Evolutionary conservation across 306 rosid genomes (phyloP).

Genomic region (Morella rubra): DNA sequence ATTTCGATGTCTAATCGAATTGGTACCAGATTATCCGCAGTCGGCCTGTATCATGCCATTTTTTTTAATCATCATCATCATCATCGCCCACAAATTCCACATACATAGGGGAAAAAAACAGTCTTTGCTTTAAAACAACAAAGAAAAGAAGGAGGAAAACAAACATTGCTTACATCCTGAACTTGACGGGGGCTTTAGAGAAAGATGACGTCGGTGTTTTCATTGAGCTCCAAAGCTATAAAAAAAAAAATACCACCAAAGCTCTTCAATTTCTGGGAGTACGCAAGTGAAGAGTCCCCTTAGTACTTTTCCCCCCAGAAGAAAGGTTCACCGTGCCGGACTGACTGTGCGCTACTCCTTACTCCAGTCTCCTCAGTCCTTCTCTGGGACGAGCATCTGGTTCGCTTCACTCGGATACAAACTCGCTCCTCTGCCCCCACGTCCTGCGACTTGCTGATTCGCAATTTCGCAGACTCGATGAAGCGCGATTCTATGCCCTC

Average conservation of each 20-base stretch:
- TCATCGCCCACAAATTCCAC: background rate
- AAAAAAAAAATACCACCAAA: too few species aligned
- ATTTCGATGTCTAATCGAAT: conserved; percentile 74
- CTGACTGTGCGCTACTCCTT: background rate
- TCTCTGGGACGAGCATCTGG: too few species aligned
- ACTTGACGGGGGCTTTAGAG: conserved; percentile 64
- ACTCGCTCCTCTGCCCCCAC: too few species aligned
- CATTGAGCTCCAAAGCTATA: conserved; percentile 33
- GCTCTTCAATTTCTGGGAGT: too few species aligned
- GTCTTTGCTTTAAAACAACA: too few species aligned
- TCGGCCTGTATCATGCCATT: conserved; percentile 46
- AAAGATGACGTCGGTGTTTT: conserved; percentile 54
- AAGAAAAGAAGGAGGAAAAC: background rate
- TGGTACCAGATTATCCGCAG: conserved; percentile 67
- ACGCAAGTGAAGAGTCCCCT: too few species aligned
- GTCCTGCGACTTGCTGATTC: too few species aligned
- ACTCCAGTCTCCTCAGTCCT: background rate
- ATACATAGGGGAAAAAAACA: background rate
- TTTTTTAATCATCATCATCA: background rate
- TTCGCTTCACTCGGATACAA: too few species aligned
- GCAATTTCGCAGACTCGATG: too few species aligned
- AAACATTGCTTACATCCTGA: conserved; percentile 61
- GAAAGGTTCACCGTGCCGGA: background rate
- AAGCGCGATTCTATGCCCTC: too few species aligned
- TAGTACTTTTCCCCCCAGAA: too few species aligned